Evolutionary conservation across 2,329 filamentous ascomycete species (phyloP).

Genomic region (Akanthomyces uredinophilus): DNA sequence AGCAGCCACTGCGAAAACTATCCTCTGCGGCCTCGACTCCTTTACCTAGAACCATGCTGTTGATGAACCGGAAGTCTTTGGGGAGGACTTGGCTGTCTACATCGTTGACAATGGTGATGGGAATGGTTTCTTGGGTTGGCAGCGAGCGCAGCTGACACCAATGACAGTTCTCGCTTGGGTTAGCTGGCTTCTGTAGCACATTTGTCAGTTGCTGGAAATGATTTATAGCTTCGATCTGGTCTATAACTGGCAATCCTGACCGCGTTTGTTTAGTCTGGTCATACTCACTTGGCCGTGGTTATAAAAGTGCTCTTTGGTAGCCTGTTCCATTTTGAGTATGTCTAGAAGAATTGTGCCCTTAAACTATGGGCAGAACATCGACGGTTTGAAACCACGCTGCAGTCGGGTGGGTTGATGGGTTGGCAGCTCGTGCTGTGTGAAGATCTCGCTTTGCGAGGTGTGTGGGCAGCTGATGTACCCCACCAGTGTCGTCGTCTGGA

Average conservation of each 20-base stretch:
- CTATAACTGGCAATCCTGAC: not conserved
- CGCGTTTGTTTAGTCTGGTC: not conserved
- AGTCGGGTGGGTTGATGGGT: not conserved
- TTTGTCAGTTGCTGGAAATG: not conserved
- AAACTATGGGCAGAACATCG: not conserved
- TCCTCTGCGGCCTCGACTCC: slow-evolving; percentile 56
- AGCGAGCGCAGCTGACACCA: slow-evolving; percentile 58
- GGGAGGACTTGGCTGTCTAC: slow-evolving; percentile 54
- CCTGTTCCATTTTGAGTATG: slow-evolving; percentile 36
- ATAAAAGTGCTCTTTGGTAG: slow-evolving; percentile 46
- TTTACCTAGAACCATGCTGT: slow-evolving; percentile 51
- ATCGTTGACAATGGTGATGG: slow-evolving; percentile 61
- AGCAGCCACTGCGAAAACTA: slow-evolving; percentile 64
- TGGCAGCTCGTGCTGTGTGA: not conserved
- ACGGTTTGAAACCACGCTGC: not conserved
- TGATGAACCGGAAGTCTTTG: slow-evolving; percentile 63
- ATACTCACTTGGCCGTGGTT: slow-evolving; percentile 34
- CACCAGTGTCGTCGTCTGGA: not conserved
- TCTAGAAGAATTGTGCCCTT: not conserved
- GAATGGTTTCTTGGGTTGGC: slow-evolving; percentile 40
- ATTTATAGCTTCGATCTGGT: not conserved
- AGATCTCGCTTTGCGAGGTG: not conserved
- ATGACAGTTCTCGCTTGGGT: slow-evolving; percentile 44
- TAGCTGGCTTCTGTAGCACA: not conserved
- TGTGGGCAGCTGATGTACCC: not conserved